phyloP scores from a whole-genome alignment of 768 basidiomycete species.

The Trametes coccinea region DNA sequence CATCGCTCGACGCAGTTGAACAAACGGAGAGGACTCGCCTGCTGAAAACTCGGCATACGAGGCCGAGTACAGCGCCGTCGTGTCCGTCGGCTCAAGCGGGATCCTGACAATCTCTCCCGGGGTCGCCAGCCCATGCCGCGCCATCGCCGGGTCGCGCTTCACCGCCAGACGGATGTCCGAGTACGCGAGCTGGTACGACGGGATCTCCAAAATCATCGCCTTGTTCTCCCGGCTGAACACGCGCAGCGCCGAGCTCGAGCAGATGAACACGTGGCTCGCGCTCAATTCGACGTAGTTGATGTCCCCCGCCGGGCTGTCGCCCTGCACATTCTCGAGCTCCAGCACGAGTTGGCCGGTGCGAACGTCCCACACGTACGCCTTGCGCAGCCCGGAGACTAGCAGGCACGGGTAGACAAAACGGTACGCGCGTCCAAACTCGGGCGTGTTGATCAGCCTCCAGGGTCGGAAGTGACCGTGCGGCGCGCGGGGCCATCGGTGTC shows the following conservation, averaged over 20 bases:
- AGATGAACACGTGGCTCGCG: constrained; percentile 58
- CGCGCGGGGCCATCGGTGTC: constrained; percentile 11
- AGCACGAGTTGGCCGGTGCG: constrained; percentile 50
- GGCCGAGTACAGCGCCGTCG: constrained; percentile 12
- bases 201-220: constrained; percentile 41
- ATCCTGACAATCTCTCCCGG: constrained; percentile 4
- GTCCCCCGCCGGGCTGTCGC: constrained; percentile 32
- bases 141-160: not conserved
- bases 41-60: constrained; percentile 20
- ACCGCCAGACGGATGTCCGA: constrained; percentile 6
- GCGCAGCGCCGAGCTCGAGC: constrained; percentile 47
- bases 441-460: constrained; percentile 56
- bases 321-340: constrained; percentile 45
- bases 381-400: constrained; percentile 45
- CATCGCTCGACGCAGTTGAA: not conserved
- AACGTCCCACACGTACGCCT: constrained; percentile 66
- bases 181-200: constrained; percentile 9
- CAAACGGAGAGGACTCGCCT: not conserved
- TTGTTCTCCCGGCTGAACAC: constrained; percentile 55
- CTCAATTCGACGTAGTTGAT: constrained; percentile 70
- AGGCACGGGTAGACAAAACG: constrained; percentile 70
- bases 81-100: constrained; percentile 2
- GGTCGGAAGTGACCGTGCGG: constrained; percentile 58
- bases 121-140: not conserved
- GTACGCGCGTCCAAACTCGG: constrained; percentile 51